These are phyloP conservation scores for Stagonosporopsis tanaceti DNA, from an alignment of 2,329 filamentous ascomycete genomes.

Conservation along the genomic window DNA sequence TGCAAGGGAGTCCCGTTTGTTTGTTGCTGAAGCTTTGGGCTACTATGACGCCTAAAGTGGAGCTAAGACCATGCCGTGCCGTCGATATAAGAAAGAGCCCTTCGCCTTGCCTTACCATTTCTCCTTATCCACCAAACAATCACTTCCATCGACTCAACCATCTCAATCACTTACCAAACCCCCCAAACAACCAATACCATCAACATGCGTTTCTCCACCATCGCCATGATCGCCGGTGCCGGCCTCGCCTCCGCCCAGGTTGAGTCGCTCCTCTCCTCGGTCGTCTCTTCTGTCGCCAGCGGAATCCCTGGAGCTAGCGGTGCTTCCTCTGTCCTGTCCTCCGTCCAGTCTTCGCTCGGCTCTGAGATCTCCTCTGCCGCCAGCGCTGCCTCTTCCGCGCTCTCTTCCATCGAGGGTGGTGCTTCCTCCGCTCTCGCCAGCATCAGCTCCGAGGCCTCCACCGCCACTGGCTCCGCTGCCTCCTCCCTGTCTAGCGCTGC, in stretches of 20 bases:
- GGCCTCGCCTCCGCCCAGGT: constrained; percentile 41
- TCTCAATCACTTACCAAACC: constrained; percentile 12
- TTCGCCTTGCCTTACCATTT: constrained; percentile 23
- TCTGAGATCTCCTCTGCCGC: constrained; percentile 21
- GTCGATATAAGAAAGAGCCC: constrained; percentile 28
- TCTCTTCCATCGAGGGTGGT: constrained; percentile 24
- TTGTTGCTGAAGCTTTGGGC: constrained; percentile 32
- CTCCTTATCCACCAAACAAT: constrained; percentile 23
- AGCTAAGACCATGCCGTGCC: constrained; percentile 22
- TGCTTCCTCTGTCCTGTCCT: constrained; percentile 10
- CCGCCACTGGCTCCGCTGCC: constrained; percentile 18
- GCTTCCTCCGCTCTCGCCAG: constrained; percentile 27
- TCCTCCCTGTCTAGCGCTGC: constrained; percentile 7
- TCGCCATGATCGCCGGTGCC: constrained; percentile 42
- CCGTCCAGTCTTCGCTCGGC: constrained; percentile 15
- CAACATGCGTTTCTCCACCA: constrained; percentile 49
- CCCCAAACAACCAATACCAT: constrained; percentile 15
- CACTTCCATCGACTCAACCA: constrained; percentile 19
- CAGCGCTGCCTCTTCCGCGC: constrained; percentile 17
- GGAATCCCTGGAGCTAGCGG: constrained; percentile 21
- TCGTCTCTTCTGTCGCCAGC: constrained; percentile 25
- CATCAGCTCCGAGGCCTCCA: constrained; percentile 23
- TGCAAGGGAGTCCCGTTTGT: constrained; percentile 32
- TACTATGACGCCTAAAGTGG: constrained; percentile 24
- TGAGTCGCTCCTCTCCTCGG: constrained; percentile 36